Base-by-base conservation (phyloP, 169 alveolate species). In the Plasmodium adleri region DNA sequence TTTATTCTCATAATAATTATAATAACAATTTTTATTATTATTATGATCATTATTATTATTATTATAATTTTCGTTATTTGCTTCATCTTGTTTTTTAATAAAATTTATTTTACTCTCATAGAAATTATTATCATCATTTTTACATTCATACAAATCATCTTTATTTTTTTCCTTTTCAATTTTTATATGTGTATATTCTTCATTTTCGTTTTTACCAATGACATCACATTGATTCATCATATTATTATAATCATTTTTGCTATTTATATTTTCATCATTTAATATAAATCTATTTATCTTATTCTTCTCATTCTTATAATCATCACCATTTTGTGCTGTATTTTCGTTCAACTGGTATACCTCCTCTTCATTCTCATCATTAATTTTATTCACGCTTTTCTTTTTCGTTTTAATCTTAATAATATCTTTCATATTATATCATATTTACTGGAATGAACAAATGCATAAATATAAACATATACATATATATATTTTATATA, bases 351-450 rank as follows among this genome's bases (percentile, higher is more conserved):
- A 72, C 52, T 72, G 67, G 63, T 17, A 32, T 22, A 50, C 12
- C 17, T 6, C 26, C 13, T 72, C 13, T 10, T 71, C 56, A 71
- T 45, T 24, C 67, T 3, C 26, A 20, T 28, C 63, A 5, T 2
- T 56, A 22, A 39, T 50, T 54, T 24, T 22, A 24, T 52, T 72
- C 54, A 15, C 28, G 9, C 6, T 47, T 28, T 54, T 76, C 74
- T 15, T 43, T 76, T 28, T 76, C 74, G 52, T 63, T 45, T 74
- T 74, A 28, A 74, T 60, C 43, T 67, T 64, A 59, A 74, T 60
- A 26, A 74, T 73, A 22, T 62, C 63, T 64, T 74, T 74, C 88
- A 74, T 74, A 67, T 39, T 24, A 45, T 20, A 28, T 43, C 22
- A 47, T 43, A 32, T 32, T 32, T 32, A 32, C 45, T 32, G 8